Percentiles rank a stretch among this genome's conserved stretches.
Conservation (phyloP, 345 rosid species). For the Fremontodendron californicum region DNA sequence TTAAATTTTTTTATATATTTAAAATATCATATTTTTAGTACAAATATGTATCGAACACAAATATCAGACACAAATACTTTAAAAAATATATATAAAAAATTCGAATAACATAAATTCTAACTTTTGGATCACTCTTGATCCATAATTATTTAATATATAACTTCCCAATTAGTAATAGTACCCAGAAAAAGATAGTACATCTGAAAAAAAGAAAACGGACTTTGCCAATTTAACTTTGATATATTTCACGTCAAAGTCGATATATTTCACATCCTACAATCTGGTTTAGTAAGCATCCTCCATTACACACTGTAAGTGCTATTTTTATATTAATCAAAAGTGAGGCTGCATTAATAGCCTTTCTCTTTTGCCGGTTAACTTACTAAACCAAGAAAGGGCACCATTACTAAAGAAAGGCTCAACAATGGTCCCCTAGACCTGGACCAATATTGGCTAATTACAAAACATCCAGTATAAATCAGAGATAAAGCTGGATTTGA, state of each 20-base stretch:
- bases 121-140: no score
- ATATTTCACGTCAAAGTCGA: neutral
- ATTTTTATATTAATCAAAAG: neutral
- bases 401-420: neutral
- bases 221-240: neutral
- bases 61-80: no score
- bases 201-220: no score
- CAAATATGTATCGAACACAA: no score
- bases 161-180: no score
- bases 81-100: no score
- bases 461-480: neutral
- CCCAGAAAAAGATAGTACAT: no score
- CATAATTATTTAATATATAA: no score
- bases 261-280: neutral
- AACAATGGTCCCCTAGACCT: neutral
- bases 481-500: neutral
- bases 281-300: neutral
- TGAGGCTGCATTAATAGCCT: neutral
- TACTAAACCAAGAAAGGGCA: neutral
- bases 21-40: no score
- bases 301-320: neutral
- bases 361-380: neutral
- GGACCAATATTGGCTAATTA: constrained; percentile 1
- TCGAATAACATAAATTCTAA: no score
- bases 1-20: no score